Evolutionary conservation across 2,329 filamentous ascomycete genomes (phyloP), one percentile per base, ranked within the genome.

Genomic region (Blumeria graminis): DNA sequence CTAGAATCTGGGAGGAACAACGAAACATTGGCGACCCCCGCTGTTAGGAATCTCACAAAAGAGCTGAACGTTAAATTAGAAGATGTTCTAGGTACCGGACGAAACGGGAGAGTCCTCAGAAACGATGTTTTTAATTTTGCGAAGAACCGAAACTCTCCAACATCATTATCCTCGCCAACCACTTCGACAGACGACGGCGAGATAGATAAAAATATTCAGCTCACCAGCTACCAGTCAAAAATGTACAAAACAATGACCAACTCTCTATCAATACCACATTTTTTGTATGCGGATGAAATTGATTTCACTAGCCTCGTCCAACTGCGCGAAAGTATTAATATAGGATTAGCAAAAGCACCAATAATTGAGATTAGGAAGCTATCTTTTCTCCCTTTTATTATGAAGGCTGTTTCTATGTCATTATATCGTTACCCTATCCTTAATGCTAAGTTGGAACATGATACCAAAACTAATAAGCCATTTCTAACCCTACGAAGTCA

Each of bases 191-290:
- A 32, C 56, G 55, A 32, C 14, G 56, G 56, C 35, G 55, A 50
- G 39, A 54, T 1, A 11, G n/a, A 33, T 60, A 28, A 22, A 63
- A 69, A 8, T 60, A 74, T 82, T 35, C 72, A 77, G 57, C 73
- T 98, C 59, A 86, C 86, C 11, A 82, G 81, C 39, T 84, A 86
- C 13, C 90, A 96, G 70, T 75, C 78, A 39, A 84, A 87, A 66
- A 98, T 98, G 92, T 96, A 94, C 80, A 95, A 93, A 72, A 77
- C 81, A 58, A 98, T 98, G 92, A 95, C 90, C 13, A 81, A 81
- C 58, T 95, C 90, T 1, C 76, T 98, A 60, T 78, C 71, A 55
- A 96, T 95, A 63, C 92, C 92, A 0, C 92, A 96, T 70, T 95
- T 98, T 70, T 78, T 96, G 59, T 98, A 94, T 71, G 84, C 87